phyloP scores from a whole-genome alignment of 2,329 filamentous ascomycete species.

The Beauveria rudraprayagi region DNA sequence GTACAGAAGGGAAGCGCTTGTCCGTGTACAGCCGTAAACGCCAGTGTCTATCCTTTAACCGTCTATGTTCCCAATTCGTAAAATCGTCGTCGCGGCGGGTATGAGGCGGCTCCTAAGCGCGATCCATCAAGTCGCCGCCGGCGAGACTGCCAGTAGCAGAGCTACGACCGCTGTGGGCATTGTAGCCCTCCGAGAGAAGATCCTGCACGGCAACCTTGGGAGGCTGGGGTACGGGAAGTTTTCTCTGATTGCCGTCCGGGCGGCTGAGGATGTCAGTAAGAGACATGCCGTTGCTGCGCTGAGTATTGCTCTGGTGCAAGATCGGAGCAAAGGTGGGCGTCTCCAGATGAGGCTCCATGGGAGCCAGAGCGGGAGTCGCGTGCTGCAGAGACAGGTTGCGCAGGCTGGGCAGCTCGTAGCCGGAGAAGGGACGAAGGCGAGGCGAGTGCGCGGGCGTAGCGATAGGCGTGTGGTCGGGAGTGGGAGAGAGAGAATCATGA shows the following conservation, averaged over 20 bases:
- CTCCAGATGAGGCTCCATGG: conserved; percentile 50
- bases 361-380: conserved; percentile 48
- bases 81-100: conserved; percentile 26
- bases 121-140: conserved; percentile 59
- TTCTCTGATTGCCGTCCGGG: conserved; percentile 78
- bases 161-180: conserved; percentile 61
- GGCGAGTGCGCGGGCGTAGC: conserved; percentile 94
- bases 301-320: conserved; percentile 35
- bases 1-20: background rate
- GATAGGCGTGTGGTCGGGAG: conserved; percentile 96
- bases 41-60: conserved; percentile 29
- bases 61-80: conserved; percentile 33
- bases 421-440: conserved; percentile 71
- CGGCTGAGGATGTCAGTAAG: conserved; percentile 90
- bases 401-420: conserved; percentile 77
- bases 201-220: conserved; percentile 85
- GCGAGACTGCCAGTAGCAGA: conserved; percentile 72
- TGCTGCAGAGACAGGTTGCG: conserved; percentile 52
- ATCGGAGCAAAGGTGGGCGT: conserved; percentile 35
- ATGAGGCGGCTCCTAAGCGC: conserved; percentile 28
- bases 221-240: conserved; percentile 84
- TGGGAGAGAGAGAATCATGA: conserved; percentile 89
- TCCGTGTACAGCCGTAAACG: conserved; percentile 23
- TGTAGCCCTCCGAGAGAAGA: conserved; percentile 63
- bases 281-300: conserved; percentile 59